Base-by-base conservation (phyloP, 306 rosid genomes). In the Vigna nakashimae region DNA sequence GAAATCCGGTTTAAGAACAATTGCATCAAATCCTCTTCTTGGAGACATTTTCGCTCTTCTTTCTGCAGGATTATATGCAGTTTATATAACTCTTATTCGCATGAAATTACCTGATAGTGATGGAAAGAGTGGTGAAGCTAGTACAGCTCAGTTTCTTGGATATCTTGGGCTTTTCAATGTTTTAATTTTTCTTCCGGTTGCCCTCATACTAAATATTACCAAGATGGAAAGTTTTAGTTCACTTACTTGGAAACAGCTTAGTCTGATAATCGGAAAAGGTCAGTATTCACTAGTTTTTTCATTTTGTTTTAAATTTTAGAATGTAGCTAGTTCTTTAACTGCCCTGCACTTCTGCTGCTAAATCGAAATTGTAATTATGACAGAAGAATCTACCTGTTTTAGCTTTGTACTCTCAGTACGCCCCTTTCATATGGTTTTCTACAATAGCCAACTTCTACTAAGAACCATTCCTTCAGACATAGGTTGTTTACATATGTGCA, bases 131-230 rank as follows among this genome's bases (percentile, higher is more conserved):
- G 99, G 97, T 22, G 89, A 73, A 46, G 94, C 91, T 24, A 95
- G 99, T 72, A 95, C 91, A 97, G 99, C 98, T 46, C 96, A 92
- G 79, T 95, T 95, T 82, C 91, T 95, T 65, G 99, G 98, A 76
- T 95, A 78, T 82, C 79, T 95, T 15, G 99, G 99, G 48, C 92
- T 95, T 70, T 95, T 85, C 86, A 95, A 95, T 84, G 66, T 86
- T 52, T 0, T 95, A 3, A 84, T 95, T 71, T 95, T 95, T 80
- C 87, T 95, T 79, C 99, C 99, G 2, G 89, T 88, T 70, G 96
- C 85, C 70, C 75, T 95, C 8, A 22, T 88, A 73, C 91, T 95
- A 28, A 79, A 90, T 73, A 86, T 89, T 80, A 81, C 90, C 28
- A 81, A 75, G 59, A 52, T 82, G 69, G 99, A 95, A 80, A 86